Percentiles rank a stretch among this genome's conserved stretches.
phyloP scores from a whole-genome alignment of 164 flowering plant genomes.

The Platanus orientalis region DNA sequence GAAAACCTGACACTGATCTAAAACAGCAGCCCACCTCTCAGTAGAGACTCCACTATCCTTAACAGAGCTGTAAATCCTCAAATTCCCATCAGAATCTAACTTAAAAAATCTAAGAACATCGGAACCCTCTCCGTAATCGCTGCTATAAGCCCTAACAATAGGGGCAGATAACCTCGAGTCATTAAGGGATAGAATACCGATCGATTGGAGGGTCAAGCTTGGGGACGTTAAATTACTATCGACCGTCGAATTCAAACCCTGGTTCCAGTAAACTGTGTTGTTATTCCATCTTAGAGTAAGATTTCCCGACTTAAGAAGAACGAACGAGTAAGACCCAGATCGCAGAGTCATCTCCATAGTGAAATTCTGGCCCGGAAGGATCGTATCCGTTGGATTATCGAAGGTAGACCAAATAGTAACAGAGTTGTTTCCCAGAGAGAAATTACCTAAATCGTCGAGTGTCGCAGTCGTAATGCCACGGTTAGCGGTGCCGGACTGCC shows the following conservation, averaged over 20 bases:
- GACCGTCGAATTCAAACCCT: conserved; percentile 25
- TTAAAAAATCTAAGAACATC: conserved; percentile 49
- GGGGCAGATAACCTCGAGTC: conserved; percentile 33
- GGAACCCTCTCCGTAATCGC: conserved; percentile 63
- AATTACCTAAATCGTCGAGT: conserved; percentile 28
- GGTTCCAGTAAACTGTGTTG: conserved; percentile 26
- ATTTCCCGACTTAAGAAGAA: conserved; percentile 21
- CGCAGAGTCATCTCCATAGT: conserved; percentile 10
- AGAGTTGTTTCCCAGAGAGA: conserved; percentile 12
- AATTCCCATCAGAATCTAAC: conserved; percentile 80
- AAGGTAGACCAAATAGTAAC: conserved; percentile 31
- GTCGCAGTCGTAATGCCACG: conserved; percentile 24
- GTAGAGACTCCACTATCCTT: conserved; percentile 23
- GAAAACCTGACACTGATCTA: conserved; percentile 69
- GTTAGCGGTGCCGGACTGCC: conserved; percentile 28
- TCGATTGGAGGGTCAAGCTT: conserved; percentile 32
- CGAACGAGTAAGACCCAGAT: conserved; percentile 34
- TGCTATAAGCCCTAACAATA: conserved; percentile 48
- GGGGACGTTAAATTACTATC: conserved; percentile 35
- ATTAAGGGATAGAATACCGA: conserved; percentile 47
- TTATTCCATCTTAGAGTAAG: conserved; percentile 31
- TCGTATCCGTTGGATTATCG: conserved; percentile 35
- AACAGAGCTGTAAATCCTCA: conserved; percentile 62
- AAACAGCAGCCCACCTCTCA: conserved; percentile 70
- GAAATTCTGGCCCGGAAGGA: conserved; percentile 29